Evolutionary conservation across 345 rosid species (phyloP).

Genomic region (Populus simonii): DNA sequence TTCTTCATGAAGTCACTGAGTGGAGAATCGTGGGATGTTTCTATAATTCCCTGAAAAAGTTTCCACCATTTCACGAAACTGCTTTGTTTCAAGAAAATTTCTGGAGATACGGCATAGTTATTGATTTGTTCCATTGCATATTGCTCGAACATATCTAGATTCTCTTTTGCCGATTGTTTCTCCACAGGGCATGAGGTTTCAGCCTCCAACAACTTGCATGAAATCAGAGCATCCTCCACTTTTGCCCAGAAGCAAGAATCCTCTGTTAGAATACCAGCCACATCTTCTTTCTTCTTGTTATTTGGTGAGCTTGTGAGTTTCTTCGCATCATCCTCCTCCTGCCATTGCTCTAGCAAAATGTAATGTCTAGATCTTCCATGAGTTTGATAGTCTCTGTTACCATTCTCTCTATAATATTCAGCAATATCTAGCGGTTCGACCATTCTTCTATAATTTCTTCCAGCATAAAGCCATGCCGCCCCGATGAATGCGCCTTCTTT

Average conservation of each 20-base stretch:
- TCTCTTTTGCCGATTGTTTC: background rate
- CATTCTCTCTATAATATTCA: constrained; percentile 39
- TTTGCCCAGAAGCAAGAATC: constrained; percentile 85
- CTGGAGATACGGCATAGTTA: constrained; percentile 52
- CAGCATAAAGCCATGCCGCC: constrained; percentile 37
- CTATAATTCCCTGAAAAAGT: constrained; percentile 32
- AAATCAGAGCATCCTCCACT: constrained; percentile 61
- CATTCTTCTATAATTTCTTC: constrained; percentile 59
- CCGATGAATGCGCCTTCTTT: constrained; percentile 29
- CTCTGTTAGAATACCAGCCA: constrained; percentile 29
- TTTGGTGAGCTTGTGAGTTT: background rate
- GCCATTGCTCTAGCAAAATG: constrained; percentile 49
- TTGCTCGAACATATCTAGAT: constrained; percentile 34
- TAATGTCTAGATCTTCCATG: constrained; percentile 51
- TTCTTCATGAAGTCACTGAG: constrained; percentile 45
- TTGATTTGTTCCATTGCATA: constrained; percentile 38
- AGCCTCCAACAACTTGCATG: constrained; percentile 12
- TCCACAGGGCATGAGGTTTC: constrained; percentile 7
- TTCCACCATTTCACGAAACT: constrained; percentile 75
- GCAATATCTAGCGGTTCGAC: constrained; percentile 77
- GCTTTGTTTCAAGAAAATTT: constrained; percentile 54
- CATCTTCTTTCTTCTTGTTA: constrained; percentile 15
- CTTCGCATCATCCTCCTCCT: background rate
- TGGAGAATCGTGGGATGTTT: constrained; percentile 12
- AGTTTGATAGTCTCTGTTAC: constrained; percentile 28